Conservation (phyloP, 1,139 yeast species). For the Lodderomyces parapsilosis region DNA sequence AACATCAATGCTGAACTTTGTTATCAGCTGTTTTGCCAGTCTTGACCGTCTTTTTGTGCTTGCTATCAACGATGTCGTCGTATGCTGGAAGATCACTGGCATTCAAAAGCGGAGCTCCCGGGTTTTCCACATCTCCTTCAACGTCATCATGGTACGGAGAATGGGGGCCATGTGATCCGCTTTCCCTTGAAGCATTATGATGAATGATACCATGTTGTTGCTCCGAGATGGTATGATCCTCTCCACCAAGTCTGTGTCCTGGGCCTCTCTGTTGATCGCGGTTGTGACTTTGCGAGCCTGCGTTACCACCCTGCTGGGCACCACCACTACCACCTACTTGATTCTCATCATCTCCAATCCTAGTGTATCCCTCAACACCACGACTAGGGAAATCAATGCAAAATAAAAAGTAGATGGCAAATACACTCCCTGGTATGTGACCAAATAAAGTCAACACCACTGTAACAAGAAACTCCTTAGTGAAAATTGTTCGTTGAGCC, state of each 20-base stretch:
- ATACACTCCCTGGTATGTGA: constrained; percentile 39
- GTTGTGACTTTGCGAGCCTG: background rate
- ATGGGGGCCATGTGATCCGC: constrained; percentile 8
- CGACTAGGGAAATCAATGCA: constrained; percentile 19
- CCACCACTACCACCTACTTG: constrained; percentile 4
- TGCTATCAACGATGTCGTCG: constrained; percentile 22
- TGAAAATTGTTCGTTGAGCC: constrained; percentile 26
- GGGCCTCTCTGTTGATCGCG: background rate
- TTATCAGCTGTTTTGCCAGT: constrained; percentile 5
- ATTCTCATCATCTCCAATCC: constrained; percentile 13
- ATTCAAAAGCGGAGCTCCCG: constrained; percentile 4
- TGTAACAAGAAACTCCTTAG: constrained; percentile 35
- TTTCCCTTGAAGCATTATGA: constrained; percentile 5
- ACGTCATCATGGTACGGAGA: constrained; percentile 5
- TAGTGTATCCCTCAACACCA: constrained; percentile 12
- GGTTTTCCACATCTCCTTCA: background rate
- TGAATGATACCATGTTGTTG: constrained; percentile 7
- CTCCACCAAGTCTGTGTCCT: constrained; percentile 3
- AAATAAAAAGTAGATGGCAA: constrained; percentile 33
- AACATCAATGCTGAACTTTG: constrained; percentile 6
- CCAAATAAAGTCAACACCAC: constrained; percentile 37
- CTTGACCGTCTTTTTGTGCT: background rate
- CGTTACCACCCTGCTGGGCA: background rate
- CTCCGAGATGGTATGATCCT: background rate
- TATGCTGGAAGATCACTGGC: constrained; percentile 25